Conservation (phyloP, 1,284 basidiomycete genomes). For the Termitomyces sp. region DNA sequence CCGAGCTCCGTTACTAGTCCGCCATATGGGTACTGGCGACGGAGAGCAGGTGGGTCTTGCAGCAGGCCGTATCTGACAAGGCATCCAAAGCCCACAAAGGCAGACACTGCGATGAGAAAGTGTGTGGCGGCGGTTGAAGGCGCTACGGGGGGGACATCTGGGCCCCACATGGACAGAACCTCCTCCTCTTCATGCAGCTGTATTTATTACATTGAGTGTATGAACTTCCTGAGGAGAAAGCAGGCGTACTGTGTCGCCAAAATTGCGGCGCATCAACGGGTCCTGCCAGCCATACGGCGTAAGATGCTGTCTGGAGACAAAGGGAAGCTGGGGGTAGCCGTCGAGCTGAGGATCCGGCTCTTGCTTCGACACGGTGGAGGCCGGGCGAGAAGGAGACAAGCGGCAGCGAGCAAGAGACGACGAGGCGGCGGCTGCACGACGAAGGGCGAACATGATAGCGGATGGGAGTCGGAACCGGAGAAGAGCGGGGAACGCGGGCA, state of each 20-base stretch:
- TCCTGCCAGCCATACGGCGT: conserved; percentile 81
- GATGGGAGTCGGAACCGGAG: conserved; percentile 15
- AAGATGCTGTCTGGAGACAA: conserved; percentile 63
- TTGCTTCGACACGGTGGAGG: conserved; percentile 23
- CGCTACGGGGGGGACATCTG: conserved; percentile 61
- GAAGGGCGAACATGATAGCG: no score
- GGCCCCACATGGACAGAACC: conserved; percentile 83
- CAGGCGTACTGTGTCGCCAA: conserved; percentile 67
- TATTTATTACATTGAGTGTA: conserved; percentile 15
- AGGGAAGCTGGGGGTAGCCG: conserved; percentile 76
- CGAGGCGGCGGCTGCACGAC: conserved; percentile 25
- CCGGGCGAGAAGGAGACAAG: conserved; percentile 2
- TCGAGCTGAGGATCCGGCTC: conserved; percentile 62
- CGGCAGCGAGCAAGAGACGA: conserved; percentile 12
- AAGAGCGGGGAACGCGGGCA: conserved; percentile 14
- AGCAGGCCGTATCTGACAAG: conserved; percentile 46
- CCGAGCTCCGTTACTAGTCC: conserved; percentile 72
- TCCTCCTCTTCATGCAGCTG: conserved; percentile 86
- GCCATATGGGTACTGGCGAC: conserved; percentile 67
- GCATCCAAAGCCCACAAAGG: conserved; percentile 57
- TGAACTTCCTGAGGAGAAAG: neutral
- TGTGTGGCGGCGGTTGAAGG: conserved; percentile 57
- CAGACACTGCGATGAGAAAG: conserved; percentile 53
- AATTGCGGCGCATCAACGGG: conserved; percentile 76
- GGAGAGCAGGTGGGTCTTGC: conserved; percentile 57